Percentiles rank a stretch among this genome's conserved stretches.
These are phyloP conservation scores for Eucalyptus victrix DNA, from an alignment of 345 rosid genomes.

Conservation along the genomic window DNA sequence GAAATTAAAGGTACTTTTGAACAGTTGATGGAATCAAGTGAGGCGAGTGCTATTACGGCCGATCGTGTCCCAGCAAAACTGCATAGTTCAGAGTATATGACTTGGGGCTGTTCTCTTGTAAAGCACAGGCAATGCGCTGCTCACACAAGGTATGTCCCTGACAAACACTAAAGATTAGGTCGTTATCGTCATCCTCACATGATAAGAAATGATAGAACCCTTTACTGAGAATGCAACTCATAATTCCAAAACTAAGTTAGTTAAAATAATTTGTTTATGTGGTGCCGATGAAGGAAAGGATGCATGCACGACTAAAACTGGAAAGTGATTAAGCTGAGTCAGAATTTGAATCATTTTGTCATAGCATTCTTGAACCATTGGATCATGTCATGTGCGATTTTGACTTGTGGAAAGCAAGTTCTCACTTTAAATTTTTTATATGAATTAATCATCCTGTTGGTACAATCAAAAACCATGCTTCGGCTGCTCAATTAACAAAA, in stretches of 20 bases:
- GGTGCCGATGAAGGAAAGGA: neutral
- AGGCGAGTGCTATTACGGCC: neutral
- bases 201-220: neutral
- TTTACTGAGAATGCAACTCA: neutral
- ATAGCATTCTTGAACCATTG: neutral
- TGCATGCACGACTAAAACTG: neutral
- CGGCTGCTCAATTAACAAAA: neutral
- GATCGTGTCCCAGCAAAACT: neutral
- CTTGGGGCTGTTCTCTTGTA: neutral
- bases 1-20: neutral
- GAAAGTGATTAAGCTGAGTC: neutral
- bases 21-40: neutral
- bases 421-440: rapidly evolving
- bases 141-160: too few relatives aligned
- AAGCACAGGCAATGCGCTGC: neutral
- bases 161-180: too few relatives aligned
- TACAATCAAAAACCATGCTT: neutral
- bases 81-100: neutral
- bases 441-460: neutral
- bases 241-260: neutral
- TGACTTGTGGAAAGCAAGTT: neutral
- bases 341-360: neutral
- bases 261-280: neutral
- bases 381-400: neutral
- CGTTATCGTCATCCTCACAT: too few relatives aligned